Percentiles rank a stretch among this genome's conserved stretches.
Conservation (phyloP, 345 rosid species). For the Capsella bursapastoris region DNA sequence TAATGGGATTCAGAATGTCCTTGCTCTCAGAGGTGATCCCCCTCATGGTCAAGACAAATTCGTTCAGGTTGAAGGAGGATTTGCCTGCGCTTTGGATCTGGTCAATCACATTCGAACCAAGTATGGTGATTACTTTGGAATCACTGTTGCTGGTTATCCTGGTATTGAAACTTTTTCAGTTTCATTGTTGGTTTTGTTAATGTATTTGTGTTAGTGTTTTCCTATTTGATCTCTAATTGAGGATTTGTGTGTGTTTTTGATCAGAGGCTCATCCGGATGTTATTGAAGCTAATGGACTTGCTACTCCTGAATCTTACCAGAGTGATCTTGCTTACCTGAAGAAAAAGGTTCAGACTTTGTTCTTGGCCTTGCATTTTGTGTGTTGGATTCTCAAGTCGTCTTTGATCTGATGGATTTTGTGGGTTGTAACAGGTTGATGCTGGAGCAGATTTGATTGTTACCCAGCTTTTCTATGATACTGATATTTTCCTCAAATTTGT, state of each 20-base stretch:
- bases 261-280: constrained; percentile 96
- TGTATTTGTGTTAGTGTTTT: background rate
- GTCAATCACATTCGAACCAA: constrained; percentile 77
- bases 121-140: constrained; percentile 90
- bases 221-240: constrained; percentile 18
- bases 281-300: constrained; percentile 73
- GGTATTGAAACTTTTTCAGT: constrained; percentile 47
- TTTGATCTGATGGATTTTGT: constrained; percentile 28
- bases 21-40: constrained; percentile 98
- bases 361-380: constrained; percentile 10
- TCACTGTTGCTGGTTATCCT: constrained; percentile 99
- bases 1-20: constrained; percentile 94
- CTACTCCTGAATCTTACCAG: constrained; percentile 69
- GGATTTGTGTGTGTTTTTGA: background rate
- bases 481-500: constrained; percentile 91
- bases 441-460: constrained; percentile 88
- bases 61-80: constrained; percentile 92
- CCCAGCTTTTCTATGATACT: constrained; percentile 92
- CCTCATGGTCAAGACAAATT: constrained; percentile 98
- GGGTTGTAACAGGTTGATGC: constrained; percentile 75
- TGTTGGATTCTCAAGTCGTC: background rate
- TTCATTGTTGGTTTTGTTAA: background rate
- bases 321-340: constrained; percentile 89
- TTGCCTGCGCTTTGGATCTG: constrained; percentile 93
- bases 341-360: constrained; percentile 60